phyloP scores from a whole-genome alignment of 176 grass and related monocot species.

The Triticum turgidum region DNA sequence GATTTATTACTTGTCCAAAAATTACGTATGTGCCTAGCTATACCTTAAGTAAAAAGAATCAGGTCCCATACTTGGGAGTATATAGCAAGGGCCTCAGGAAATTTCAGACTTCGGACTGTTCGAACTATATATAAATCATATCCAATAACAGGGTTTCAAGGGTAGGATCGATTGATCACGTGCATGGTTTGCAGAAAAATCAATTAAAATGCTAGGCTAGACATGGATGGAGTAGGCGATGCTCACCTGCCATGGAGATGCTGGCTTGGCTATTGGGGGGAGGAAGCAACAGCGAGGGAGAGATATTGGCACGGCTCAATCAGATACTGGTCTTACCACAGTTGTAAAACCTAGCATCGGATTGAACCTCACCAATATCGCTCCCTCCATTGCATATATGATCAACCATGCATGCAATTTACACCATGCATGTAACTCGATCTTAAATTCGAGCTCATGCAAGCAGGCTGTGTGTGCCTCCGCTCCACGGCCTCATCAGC shows the following conservation, averaged over 20 bases:
- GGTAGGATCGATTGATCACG: background rate
- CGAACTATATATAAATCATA: background rate
- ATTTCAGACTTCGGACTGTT: no score
- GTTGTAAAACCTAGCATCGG: conserved; percentile 50
- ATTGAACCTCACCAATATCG: conserved; percentile 99
- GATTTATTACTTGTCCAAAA: background rate
- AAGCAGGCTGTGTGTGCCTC: no score
- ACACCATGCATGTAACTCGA: background rate
- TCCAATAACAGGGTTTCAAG: background rate
- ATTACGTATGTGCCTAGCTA: background rate
- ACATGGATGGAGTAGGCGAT: background rate
- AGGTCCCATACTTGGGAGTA: no score
- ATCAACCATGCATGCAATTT: background rate
- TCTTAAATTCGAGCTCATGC: background rate
- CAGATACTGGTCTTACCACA: conserved; percentile 53
- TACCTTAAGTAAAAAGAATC: no score
- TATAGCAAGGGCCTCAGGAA: no score
- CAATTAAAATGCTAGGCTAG: background rate
- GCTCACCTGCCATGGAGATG: conserved; percentile 17
- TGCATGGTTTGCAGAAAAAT: background rate
- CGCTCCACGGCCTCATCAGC: background rate
- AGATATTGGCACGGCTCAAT: conserved; percentile 99
- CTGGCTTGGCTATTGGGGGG: background rate
- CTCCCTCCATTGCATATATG: conserved; percentile 38
- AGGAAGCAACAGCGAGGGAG: conserved; percentile 29